Conservation (phyloP, 176 grass and related monocot genomes). For the Phoenix roebelenii region DNA sequence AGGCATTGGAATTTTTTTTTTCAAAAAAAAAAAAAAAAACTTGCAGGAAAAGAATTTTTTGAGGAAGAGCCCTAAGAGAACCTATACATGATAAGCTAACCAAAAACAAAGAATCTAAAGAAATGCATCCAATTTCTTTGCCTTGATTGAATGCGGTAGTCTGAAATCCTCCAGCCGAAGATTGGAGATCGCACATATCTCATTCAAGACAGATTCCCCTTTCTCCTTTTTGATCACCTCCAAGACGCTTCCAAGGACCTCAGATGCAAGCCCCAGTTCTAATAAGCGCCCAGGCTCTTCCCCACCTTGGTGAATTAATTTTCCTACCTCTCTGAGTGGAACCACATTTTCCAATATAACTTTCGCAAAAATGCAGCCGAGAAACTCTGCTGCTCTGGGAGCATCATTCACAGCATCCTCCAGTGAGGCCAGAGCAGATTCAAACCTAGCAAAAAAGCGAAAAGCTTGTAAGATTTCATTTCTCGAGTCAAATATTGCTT, state of each 20-base stretch:
- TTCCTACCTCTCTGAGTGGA: slow-evolving; percentile 54
- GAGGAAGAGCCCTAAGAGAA: background rate
- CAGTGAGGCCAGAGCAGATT: slow-evolving; percentile 48
- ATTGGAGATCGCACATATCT: slow-evolving; percentile 45
- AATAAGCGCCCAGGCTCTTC: slow-evolving; percentile 65
- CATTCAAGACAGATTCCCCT: slow-evolving; percentile 63
- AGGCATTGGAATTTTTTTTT: no score
- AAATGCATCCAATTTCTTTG: slow-evolving; percentile 66
- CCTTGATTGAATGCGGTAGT: slow-evolving; percentile 37
- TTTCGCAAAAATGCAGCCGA: slow-evolving; percentile 66
- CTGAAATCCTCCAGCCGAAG: slow-evolving; percentile 77
- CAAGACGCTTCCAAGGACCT: slow-evolving; percentile 60
- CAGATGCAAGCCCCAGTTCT: slow-evolving; percentile 57
- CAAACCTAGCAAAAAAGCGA: slow-evolving; percentile 31
- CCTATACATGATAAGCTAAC: slow-evolving; percentile 21
- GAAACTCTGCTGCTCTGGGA: slow-evolving; percentile 79
- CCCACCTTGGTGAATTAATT: slow-evolving; percentile 59
- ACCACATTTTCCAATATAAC: slow-evolving; percentile 59
- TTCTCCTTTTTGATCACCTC: slow-evolving; percentile 52
- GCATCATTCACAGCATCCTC: slow-evolving; percentile 93
- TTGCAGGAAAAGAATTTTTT: no score
- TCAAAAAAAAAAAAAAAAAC: no score
- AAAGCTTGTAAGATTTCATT: no score
- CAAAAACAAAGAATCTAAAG: slow-evolving; percentile 41
- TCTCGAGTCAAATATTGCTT: no score